phyloP scores from a whole-genome alignment of 2,329 filamentous ascomycete genomes.

The Fusarium sp. region DNA sequence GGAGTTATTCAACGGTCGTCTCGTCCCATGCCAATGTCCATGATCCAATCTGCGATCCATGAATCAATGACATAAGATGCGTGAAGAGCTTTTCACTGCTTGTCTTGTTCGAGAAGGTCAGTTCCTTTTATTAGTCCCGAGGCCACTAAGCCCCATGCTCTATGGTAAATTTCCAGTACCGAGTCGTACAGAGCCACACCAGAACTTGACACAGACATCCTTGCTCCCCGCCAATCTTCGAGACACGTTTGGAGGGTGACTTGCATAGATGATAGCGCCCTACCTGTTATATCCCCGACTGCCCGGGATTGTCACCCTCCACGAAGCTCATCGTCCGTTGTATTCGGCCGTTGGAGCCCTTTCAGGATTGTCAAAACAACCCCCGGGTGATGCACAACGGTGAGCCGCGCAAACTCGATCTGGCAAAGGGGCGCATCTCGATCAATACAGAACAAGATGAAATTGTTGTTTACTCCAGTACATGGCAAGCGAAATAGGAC shows the following conservation, averaged over 20 bases:
- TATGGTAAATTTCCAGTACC: slow-evolving; percentile 8
- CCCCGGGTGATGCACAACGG: slow-evolving; percentile 35
- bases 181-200: slow-evolving; percentile 43
- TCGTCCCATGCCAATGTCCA: slow-evolving; percentile 10
- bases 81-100: slow-evolving; percentile 15
- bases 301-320: slow-evolving; percentile 34
- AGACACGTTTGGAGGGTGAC: slow-evolving; percentile 43
- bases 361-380: slow-evolving; percentile 43
- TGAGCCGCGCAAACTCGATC: slow-evolving; percentile 8
- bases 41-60: neutral
- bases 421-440: slow-evolving; percentile 10
- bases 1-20: slow-evolving; percentile 7
- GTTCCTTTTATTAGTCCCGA: slow-evolving; percentile 24
- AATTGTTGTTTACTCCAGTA: slow-evolving; percentile 25
- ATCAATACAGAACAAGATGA: slow-evolving; percentile 12
- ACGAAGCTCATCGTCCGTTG: slow-evolving; percentile 36
- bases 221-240: slow-evolving; percentile 36
- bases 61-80: slow-evolving; percentile 15
- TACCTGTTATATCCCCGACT: slow-evolving; percentile 34
- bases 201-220: slow-evolving; percentile 42
- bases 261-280: slow-evolving; percentile 28
- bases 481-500: slow-evolving; percentile 15
- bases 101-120: slow-evolving; percentile 36
- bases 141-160: slow-evolving; percentile 7
- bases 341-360: slow-evolving; percentile 36